Percentiles rank a stretch among this genome's conserved stretches.
These are phyloP conservation scores for Leavenworthia alabamica DNA, from an alignment of 345 rosid genomes.

Conservation along the genomic window DNA sequence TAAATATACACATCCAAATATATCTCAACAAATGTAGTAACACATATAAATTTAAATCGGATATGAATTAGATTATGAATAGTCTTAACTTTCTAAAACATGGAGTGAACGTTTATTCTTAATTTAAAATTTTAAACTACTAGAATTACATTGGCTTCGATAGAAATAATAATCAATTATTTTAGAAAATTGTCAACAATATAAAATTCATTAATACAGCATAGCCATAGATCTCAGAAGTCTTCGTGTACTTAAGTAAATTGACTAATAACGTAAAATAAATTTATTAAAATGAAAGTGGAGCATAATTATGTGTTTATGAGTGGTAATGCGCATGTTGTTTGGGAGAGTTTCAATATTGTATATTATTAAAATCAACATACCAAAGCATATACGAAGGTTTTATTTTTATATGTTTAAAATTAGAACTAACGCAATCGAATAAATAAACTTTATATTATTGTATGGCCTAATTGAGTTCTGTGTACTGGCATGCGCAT, in stretches of 20 bases:
- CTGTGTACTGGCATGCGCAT: conserved; percentile 26
- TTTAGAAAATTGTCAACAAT: background rate
- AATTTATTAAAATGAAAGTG: conserved; percentile 1
- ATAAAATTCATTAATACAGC: background rate
- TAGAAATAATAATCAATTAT: background rate
- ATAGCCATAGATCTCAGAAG: background rate
- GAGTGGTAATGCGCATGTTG: conserved; percentile 26
- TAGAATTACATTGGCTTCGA: no score
- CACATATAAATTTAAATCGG: background rate
- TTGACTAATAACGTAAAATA: background rate
- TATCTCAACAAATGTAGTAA: background rate
- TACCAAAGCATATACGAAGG: conserved; percentile 23
- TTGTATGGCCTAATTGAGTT: background rate
- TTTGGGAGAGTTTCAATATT: conserved; percentile 21
- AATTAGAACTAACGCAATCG: no score
- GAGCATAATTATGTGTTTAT: conserved; percentile 22
- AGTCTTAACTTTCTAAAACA: background rate
- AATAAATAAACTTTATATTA: background rate
- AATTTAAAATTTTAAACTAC: no score
- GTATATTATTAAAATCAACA: background rate
- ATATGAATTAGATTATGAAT: background rate
- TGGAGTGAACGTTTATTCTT: background rate
- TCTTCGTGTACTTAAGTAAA: background rate
- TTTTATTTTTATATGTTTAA: background rate
- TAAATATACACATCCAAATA: no score